These are phyloP conservation scores for Rhizophlyctis rosea DNA, from an alignment of 192 early-diverging fungal genomes.

Conservation along the genomic window DNA sequence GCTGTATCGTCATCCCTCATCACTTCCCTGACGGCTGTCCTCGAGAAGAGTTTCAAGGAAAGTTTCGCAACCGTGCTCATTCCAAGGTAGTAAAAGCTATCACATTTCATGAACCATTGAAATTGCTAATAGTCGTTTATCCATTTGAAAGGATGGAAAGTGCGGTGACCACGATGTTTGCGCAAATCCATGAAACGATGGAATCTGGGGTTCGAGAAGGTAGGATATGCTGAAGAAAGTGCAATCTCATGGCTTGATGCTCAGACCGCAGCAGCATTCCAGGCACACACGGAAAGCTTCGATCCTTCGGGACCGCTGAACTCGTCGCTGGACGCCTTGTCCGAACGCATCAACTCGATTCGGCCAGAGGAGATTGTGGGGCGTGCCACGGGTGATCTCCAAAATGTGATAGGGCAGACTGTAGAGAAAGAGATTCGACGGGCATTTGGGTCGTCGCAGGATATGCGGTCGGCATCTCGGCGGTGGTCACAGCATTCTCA, in stretches of 20 bases:
- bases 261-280: neutral
- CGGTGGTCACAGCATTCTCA: neutral
- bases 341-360: neutral
- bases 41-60: neutral
- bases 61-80: neutral
- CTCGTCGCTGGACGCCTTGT: neutral
- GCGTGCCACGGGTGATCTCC: neutral
- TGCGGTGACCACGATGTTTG: neutral
- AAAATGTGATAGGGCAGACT: neutral
- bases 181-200: constrained; percentile 1
- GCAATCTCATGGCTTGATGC: no score
- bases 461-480: neutral
- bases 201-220: neutral
- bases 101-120: neutral
- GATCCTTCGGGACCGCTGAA: neutral
- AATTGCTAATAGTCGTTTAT: neutral
- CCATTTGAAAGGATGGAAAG: neutral
- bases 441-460: neutral
- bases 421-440: neutral
- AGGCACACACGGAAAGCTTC: neutral
- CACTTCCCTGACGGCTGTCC: neutral
- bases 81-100: no score
- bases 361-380: neutral
- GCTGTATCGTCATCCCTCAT: neutral
- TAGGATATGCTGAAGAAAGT: no score